phyloP scores from a whole-genome alignment of 2,329 filamentous ascomycete species.

The Phialophora chinensis region DNA sequence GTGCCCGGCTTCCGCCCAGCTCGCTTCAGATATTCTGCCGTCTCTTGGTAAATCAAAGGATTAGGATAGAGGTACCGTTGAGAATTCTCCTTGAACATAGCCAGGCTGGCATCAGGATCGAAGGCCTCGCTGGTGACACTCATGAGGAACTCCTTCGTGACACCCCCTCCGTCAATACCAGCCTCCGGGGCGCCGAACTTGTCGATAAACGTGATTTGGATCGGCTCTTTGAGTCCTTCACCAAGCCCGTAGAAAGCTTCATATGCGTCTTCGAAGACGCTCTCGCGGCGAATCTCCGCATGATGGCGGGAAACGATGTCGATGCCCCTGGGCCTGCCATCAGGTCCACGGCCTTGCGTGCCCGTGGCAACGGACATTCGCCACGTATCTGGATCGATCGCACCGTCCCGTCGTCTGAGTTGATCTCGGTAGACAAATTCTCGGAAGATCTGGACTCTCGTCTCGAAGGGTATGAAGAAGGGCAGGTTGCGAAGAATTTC shows the following conservation, averaged over 20 bases:
- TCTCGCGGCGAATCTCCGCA: slow-evolving; percentile 77
- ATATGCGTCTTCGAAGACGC: slow-evolving; percentile 85
- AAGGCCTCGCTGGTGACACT: slow-evolving; percentile 88
- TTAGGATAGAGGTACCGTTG: slow-evolving; percentile 90
- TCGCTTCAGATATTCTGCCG: slow-evolving; percentile 60
- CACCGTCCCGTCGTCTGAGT: slow-evolving; percentile 69
- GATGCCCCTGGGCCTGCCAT: slow-evolving; percentile 48
- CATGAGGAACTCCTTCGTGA: slow-evolving; percentile 95
- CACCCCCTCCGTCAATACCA: slow-evolving; percentile 94
- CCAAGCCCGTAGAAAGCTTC: slow-evolving; percentile 80
- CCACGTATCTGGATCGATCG: slow-evolving; percentile 76
- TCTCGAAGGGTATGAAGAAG: slow-evolving; percentile 92
- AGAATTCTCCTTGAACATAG: slow-evolving; percentile 81
- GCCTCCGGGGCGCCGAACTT: slow-evolving; percentile 85
- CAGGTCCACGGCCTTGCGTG: slow-evolving; percentile 48
- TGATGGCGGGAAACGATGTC: slow-evolving; percentile 66
- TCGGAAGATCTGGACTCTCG: slow-evolving; percentile 88
- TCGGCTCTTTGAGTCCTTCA: slow-evolving; percentile 87
- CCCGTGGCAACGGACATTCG: slow-evolving; percentile 63
- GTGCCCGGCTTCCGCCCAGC: slow-evolving; percentile 60
- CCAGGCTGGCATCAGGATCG: slow-evolving; percentile 58
- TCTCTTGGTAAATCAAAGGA: slow-evolving; percentile 74
- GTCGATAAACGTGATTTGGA: slow-evolving; percentile 96
- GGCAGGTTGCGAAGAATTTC: slow-evolving; percentile 96
- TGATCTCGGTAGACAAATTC: slow-evolving; percentile 91